Evolutionary conservation across 345 rosid species (phyloP), one percentile per base, ranked within the genome.

Genomic region (Eucalyptus microcorys): DNA sequence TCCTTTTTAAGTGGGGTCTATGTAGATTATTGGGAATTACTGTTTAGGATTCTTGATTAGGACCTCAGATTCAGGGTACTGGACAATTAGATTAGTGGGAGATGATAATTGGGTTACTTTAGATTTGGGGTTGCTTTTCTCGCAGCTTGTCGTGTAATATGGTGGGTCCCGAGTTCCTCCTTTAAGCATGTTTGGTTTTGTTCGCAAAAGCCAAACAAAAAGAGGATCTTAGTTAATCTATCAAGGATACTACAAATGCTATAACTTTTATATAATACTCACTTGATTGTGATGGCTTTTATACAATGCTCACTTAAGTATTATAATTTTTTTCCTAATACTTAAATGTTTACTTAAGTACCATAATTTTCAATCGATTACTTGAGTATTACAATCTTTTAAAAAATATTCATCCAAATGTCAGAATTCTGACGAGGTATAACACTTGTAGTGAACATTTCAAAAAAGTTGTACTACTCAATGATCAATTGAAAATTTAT

Each of bases 281-380:
- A 52, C 61, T 55, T 55, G 6, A 55, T 22, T 55, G 3, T 55
- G 3, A 24, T 55, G 27, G 24, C 1, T 24, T 55, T 55, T 10
- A 24, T 22, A 24, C 0, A 0, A 0, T 55, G 6, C 30, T 55
- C 30, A 24, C 61, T 55, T 55, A 22, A 55, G 30, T 55, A 22
- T 4, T 10, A 55, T 55, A 55, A 55, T 24, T 55, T 55, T 55
- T 55, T 55, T 55, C 1, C 26, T 55, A 55, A 4, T 4, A 55
- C 3, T 55, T 55, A 24, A 55, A 8, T 55, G 2, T 55, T 10
- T 13, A 55, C 3, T 55, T 55, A 5, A 55, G 61, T 55, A 55
- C 6, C 13, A 55, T 55, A 55, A 55, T 24, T 55, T 55, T 55
- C 30, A 24, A 55, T 55, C 6, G 13, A 55, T 55, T 2, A 24